phyloP scores from a whole-genome alignment of 2,329 filamentous ascomycete species.

The Periglandula ipomoeae region DNA sequence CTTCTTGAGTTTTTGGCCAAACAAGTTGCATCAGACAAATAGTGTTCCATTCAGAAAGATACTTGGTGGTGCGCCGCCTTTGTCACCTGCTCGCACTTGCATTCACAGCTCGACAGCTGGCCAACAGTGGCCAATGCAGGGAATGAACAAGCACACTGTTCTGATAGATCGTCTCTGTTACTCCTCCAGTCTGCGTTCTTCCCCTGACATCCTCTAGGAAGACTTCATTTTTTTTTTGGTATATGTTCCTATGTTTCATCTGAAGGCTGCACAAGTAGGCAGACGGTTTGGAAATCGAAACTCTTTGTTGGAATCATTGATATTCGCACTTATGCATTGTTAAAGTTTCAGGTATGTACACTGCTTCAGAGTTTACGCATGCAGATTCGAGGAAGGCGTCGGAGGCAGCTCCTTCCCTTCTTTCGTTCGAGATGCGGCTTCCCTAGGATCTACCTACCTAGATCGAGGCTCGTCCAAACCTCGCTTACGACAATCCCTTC shows the following conservation, averaged over 20 bases:
- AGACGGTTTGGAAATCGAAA: neutral
- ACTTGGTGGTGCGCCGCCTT: too few species aligned
- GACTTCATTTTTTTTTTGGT: neutral
- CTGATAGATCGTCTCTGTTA: too few species aligned
- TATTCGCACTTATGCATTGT: neutral
- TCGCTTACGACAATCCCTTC: neutral
- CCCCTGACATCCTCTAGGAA: neutral
- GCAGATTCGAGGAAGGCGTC: neutral
- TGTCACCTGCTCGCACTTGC: conserved; percentile 4
- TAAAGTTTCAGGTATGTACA: neutral
- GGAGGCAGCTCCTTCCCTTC: conserved; percentile 4
- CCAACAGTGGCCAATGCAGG: neutral
- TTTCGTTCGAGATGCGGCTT: neutral
- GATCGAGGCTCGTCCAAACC: neutral
- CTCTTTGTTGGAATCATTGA: neutral
- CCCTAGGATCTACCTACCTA: neutral
- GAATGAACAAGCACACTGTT: neutral
- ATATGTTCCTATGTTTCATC: neutral
- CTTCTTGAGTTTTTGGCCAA: neutral
- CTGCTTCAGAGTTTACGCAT: neutral
- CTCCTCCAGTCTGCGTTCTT: too few species aligned
- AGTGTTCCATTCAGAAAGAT: too few species aligned
- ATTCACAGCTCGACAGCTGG: neutral
- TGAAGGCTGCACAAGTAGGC: neutral
- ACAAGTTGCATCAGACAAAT: too few species aligned